Evolutionary conservation across 2,329 filamentous ascomycete species (phyloP).

Genomic region (Beauveria caledonica): DNA sequence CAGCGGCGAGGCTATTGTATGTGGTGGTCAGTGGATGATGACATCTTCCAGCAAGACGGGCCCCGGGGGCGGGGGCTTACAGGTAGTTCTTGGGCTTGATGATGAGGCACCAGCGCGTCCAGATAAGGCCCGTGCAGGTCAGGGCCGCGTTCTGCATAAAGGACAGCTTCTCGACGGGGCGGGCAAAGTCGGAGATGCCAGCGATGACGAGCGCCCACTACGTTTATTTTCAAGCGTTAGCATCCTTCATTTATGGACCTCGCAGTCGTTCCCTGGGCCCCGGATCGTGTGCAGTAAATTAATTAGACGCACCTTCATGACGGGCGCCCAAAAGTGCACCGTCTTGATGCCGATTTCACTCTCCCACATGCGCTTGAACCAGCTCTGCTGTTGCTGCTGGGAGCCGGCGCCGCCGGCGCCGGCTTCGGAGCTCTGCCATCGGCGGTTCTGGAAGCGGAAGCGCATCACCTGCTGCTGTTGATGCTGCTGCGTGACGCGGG

Average conservation of each 20-base stretch:
- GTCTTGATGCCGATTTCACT: conserved; percentile 80
- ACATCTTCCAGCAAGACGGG: background rate
- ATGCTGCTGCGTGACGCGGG: conserved; percentile 30
- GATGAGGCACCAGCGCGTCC: conserved; percentile 97
- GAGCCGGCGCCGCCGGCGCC: conserved; percentile 25
- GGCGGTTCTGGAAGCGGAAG: conserved; percentile 40
- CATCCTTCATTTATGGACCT: background rate
- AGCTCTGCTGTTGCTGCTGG: conserved; percentile 35
- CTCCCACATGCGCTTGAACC: conserved; percentile 75
- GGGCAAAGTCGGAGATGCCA: conserved; percentile 83
- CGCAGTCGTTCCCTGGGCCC: background rate
- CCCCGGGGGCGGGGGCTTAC: conserved; percentile 37
- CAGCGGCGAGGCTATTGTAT: conserved; percentile 66
- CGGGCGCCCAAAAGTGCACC: conserved; percentile 96
- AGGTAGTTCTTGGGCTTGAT: conserved; percentile 91
- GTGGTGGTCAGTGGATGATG: background rate
- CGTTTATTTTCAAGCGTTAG: conserved; percentile 24
- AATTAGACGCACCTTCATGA: conserved; percentile 57
- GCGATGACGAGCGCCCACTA: conserved; percentile 86
- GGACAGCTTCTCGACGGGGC: conserved; percentile 87
- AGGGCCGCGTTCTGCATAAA: conserved; percentile 87
- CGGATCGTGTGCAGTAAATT: too few relatives aligned
- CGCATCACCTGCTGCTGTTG: conserved; percentile 32
- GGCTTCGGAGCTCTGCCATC: conserved; percentile 63
- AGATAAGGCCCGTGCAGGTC: conserved; percentile 87